Conservation (phyloP, 768 basidiomycete genomes). For the Hericium coralloides region DNA sequence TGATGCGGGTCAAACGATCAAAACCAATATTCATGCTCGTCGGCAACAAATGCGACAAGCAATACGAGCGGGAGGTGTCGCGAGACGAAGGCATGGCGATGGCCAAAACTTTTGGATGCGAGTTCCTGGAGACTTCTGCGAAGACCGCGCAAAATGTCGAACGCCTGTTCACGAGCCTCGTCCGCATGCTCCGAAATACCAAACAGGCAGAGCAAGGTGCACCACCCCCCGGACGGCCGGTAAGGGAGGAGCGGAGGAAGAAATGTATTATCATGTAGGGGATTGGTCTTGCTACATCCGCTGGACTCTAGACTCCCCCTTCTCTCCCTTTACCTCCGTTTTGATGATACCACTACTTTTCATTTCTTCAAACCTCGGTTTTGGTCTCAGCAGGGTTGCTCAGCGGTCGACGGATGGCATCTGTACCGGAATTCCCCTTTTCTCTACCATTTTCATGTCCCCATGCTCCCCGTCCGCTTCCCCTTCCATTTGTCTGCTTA, state of each 20-base stretch:
- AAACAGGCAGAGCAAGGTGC: conserved; percentile 40
- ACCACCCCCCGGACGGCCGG: conserved; percentile 18
- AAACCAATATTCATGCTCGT: conserved; percentile 89
- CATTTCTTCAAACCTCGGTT: conserved; percentile 19
- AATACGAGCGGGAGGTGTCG: conserved; percentile 85
- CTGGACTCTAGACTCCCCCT: conserved; percentile 59
- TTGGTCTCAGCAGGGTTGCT: conserved; percentile 4
- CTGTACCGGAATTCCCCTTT: neutral
- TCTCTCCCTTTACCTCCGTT: conserved; percentile 51
- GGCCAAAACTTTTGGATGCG: conserved; percentile 81
- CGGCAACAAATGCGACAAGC: conserved; percentile 93
- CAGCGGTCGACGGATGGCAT: conserved; percentile 2
- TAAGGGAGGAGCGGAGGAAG: conserved; percentile 36
- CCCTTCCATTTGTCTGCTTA: conserved; percentile 10
- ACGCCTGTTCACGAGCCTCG: conserved; percentile 78
- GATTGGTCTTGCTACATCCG: conserved; percentile 29
- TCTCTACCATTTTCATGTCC: conserved; percentile 5
- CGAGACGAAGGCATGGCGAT: conserved; percentile 80
- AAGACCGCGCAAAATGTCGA: conserved; percentile 93
- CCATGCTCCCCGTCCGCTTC: conserved; percentile 12
- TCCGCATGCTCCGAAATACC: conserved; percentile 73
- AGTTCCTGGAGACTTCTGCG: conserved; percentile 94
- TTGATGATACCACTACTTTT: conserved; percentile 64
- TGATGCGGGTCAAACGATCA: conserved; percentile 80
- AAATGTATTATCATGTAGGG: conserved; percentile 77